Conservation (phyloP, 768 basidiomycete species). For the Pulveroboletus sp. region DNA sequence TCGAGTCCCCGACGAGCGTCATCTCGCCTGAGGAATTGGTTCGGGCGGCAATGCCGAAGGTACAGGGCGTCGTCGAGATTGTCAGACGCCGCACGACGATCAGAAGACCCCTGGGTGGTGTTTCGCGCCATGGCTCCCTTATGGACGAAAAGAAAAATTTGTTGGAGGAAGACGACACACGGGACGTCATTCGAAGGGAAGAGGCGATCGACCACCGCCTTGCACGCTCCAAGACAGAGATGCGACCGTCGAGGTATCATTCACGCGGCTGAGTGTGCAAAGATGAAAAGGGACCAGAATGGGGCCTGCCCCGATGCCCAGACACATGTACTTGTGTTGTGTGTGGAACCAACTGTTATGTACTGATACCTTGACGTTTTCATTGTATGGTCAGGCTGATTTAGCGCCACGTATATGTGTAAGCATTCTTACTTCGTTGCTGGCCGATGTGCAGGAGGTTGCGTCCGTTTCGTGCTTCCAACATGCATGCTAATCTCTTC, state of each 20-base stretch:
- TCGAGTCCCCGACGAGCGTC: conserved; percentile 8
- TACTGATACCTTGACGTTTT: neutral
- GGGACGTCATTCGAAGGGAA: conserved; percentile 14
- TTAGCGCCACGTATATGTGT: neutral
- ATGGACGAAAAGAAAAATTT: conserved; percentile 18
- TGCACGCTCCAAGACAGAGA: conserved; percentile 26
- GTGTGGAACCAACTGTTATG: neutral
- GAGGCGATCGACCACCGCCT: conserved; percentile 6
- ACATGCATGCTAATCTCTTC: too few species aligned
- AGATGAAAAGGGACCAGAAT: too few species aligned
- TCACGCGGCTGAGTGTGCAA: conserved; percentile 9
- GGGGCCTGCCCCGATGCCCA: neutral
- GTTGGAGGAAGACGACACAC: conserved; percentile 13
- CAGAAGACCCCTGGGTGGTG: neutral
- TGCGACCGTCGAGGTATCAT: conserved; percentile 17
- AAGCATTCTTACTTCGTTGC: neutral
- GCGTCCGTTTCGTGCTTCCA: too few species aligned
- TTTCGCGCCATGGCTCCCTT: conserved; percentile 12
- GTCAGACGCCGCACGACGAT: conserved; percentile 20
- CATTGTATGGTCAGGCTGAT: too few species aligned
- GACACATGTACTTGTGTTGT: neutral
- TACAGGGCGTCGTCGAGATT: conserved; percentile 35
- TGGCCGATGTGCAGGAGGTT: too few species aligned
- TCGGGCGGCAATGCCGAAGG: conserved; percentile 35
- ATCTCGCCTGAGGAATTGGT: conserved; percentile 30